Base-by-base conservation (phyloP, 2,329 filamentous ascomycete species). In the Xylaria sp. region DNA sequence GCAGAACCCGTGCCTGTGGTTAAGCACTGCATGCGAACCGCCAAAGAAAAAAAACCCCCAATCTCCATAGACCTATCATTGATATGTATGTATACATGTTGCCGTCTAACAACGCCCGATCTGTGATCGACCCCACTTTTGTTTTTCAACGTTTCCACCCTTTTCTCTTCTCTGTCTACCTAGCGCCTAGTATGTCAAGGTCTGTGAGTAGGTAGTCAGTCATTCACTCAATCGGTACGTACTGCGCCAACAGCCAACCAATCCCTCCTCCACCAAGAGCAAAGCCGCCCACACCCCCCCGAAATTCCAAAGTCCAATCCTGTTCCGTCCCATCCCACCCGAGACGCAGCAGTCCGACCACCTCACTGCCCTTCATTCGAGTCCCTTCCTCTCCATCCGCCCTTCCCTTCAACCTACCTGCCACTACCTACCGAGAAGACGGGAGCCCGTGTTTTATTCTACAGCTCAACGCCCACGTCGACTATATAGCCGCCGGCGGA, bases 261-360 rank as follows among this genome's bases (percentile, higher is more conserved):
- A 58, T 60, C 55, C 48, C 25, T 55, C 65, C 65, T 62, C 53
- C 61, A 58, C 59, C 61, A 60, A 54, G 32, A 35, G 8, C 32
- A 6, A 35, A 35, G 55, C 44, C 50, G 32, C 54, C 65, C 55
- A 58, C 64, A 68, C 70, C 65, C 60, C 70, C 70, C 65, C 60
- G 27, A 68, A 70, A 70, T 61, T 64, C 68, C 59, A 44, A 40
- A 27, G 42, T 53, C n/a, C 69, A 65, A 47, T 68, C 65, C 68
- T 61, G 66, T 71, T 63, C 68, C 35, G 54, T 68, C 44, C 68
- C 64, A 65, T 66, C 68, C 64, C 60, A 53, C 66, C 64, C 68
- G 64, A 67, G 59, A 63, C 53, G 63, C 69, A 66, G 62, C 54
- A 63, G 55, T 69, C 66, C 57, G 60, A 66, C 60, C 63, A 54